phyloP scores from a whole-genome alignment of 140 eudicot genomes.

The Cichorium intybus region DNA sequence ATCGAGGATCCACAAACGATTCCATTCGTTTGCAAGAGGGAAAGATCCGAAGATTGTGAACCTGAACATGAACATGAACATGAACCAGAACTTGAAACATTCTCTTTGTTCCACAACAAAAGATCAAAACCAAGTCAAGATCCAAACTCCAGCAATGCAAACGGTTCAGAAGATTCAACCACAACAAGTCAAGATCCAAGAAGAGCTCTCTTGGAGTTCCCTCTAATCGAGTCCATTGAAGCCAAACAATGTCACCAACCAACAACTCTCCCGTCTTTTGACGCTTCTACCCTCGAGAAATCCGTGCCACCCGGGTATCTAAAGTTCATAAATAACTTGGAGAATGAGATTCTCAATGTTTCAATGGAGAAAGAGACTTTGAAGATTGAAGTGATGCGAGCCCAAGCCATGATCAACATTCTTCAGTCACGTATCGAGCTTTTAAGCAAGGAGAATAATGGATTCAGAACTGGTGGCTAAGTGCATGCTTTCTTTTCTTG shows the following conservation, averaged over 20 bases:
- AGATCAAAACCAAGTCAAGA: conserved; percentile 53
- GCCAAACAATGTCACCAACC: conserved; percentile 48
- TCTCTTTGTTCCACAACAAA: conserved; percentile 52
- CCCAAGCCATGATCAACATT: conserved; percentile 87
- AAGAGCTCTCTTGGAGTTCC: conserved; percentile 53
- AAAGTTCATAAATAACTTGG: conserved; percentile 69
- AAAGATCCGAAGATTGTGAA: conserved; percentile 54
- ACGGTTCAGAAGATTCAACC: conserved; percentile 84
- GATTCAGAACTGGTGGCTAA: conserved; percentile 38
- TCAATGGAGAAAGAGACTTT: conserved; percentile 70
- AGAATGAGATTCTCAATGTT: conserved; percentile 64
- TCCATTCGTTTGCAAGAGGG: conserved; percentile 72
- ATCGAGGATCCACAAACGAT: conserved; percentile 39
- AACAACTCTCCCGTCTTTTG: conserved; percentile 38
- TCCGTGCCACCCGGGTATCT: conserved; percentile 89
- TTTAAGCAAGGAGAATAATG: conserved; percentile 60
- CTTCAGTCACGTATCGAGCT: conserved; percentile 72
- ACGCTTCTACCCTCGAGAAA: conserved; percentile 62
- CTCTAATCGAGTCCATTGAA: conserved; percentile 55
- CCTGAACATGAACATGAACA: conserved; percentile 40
- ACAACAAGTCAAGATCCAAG: conserved; percentile 54
- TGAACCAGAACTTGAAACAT: conserved; percentile 51
- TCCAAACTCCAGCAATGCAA: conserved; percentile 68
- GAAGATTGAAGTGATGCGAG: conserved; percentile 81
- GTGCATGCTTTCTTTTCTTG: neutral